These are phyloP conservation scores for Hydnomerulius pinastri DNA, from an alignment of 768 basidiomycete genomes.

Conservation along the genomic window DNA sequence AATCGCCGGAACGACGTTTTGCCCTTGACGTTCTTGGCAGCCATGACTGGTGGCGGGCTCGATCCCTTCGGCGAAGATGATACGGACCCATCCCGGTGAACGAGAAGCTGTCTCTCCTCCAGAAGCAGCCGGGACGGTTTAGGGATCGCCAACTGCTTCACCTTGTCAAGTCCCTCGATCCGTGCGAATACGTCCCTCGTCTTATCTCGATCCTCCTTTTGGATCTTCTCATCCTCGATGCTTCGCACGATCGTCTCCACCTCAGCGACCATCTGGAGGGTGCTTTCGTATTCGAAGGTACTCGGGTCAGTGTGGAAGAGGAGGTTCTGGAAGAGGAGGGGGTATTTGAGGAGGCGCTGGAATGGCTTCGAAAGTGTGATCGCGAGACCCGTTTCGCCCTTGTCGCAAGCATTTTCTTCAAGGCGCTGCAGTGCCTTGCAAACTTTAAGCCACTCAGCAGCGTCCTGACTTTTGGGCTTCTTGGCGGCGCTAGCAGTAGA, in stretches of 20 bases:
- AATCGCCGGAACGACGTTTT: slow-evolving; percentile 88
- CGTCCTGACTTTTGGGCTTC: slow-evolving; percentile 81
- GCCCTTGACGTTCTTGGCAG: slow-evolving; percentile 63
- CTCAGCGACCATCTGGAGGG: slow-evolving; percentile 94
- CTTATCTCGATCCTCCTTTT: slow-evolving; percentile 93
- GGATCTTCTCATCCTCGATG: slow-evolving; percentile 98
- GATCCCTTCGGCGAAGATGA: slow-evolving; percentile 26
- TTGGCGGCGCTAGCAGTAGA: slow-evolving; percentile 61
- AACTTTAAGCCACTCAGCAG: slow-evolving; percentile 75
- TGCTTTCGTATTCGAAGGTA: slow-evolving; percentile 96
- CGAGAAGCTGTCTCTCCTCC: slow-evolving; percentile 65
- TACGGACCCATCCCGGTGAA: slow-evolving; percentile 31
- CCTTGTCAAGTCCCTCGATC: slow-evolving; percentile 94
- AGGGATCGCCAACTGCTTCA: slow-evolving; percentile 87
- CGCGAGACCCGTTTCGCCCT: slow-evolving; percentile 91
- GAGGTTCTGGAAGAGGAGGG: slow-evolving; percentile 95
- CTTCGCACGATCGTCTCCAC: slow-evolving; percentile 95
- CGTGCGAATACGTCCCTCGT: slow-evolving; percentile 94
- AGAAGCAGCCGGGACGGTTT: slow-evolving; percentile 88
- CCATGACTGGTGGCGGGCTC: slow-evolving; percentile 38
- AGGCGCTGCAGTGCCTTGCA: slow-evolving; percentile 73
- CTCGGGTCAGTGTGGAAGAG: slow-evolving; percentile 97
- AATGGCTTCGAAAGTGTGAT: slow-evolving; percentile 97
- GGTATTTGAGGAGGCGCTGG: slow-evolving; percentile 95
- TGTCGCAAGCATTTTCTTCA: slow-evolving; percentile 78